Conservation (phyloP, 768 basidiomycete species). For the Pleurotus sapidus region DNA sequence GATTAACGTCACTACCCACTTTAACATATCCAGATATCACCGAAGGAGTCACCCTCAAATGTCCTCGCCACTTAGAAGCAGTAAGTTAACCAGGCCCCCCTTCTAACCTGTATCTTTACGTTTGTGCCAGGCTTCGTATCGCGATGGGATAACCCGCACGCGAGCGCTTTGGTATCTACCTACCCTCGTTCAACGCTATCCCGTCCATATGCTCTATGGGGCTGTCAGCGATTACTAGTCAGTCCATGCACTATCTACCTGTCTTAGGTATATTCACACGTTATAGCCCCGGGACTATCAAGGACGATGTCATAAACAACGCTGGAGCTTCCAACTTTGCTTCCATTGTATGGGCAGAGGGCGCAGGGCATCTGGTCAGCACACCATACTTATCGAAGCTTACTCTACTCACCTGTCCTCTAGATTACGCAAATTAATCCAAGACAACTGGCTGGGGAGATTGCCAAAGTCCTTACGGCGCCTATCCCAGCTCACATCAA, state of each 20-base stretch:
- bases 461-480: not conserved
- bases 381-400: not conserved
- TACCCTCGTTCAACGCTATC: slow-evolving; percentile 27
- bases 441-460: not conserved
- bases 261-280: not conserved
- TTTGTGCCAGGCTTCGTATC: slow-evolving; percentile 32
- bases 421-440: slow-evolving; percentile 4
- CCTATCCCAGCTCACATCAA: not conserved
- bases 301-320: slow-evolving; percentile 32
- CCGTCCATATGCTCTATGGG: slow-evolving; percentile 46
- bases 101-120: not conserved
- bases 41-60: slow-evolving; percentile 49
- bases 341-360: slow-evolving; percentile 33
- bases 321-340: slow-evolving; percentile 31
- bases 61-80: slow-evolving; percentile 42
- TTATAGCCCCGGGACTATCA: slow-evolving; percentile 26
- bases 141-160: slow-evolving; percentile 29
- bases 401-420: not conserved
- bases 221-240: slow-evolving; percentile 35
- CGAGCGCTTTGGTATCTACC: slow-evolving; percentile 32
- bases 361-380: slow-evolving; percentile 40
- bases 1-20: slow-evolving; percentile 39
- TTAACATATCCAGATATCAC: slow-evolving; percentile 37
- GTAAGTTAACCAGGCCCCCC: slow-evolving; percentile 21
- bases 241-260: slow-evolving; percentile 23